A percentile compares a stretch with the other conserved stretches of the same genome.
These are phyloP conservation scores for Boletus reticulatus DNA, from an alignment of 768 basidiomycete species.

Conservation along the genomic window DNA sequence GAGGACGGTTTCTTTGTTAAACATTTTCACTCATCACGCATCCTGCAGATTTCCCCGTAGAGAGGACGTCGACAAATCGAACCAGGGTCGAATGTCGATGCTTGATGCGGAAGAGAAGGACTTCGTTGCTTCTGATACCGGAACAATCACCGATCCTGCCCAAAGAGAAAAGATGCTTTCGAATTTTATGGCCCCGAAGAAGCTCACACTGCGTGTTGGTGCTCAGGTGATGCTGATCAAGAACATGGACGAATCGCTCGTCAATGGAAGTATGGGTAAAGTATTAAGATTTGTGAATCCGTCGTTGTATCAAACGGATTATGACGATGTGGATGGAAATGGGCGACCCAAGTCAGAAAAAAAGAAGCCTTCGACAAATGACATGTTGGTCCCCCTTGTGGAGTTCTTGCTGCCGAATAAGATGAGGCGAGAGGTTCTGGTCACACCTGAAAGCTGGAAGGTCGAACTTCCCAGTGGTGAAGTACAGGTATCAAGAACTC, in stretches of 20 bases:
- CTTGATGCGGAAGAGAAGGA: slow-evolving; percentile 52
- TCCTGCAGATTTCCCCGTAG: slow-evolving; percentile 80
- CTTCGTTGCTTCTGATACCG: slow-evolving; percentile 65
- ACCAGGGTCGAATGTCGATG: slow-evolving; percentile 60
- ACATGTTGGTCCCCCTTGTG: slow-evolving; percentile 65
- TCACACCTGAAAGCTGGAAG: slow-evolving; percentile 79
- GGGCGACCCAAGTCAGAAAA: slow-evolving; percentile 36
- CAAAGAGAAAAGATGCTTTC: slow-evolving; percentile 76
- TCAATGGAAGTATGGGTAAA: slow-evolving; percentile 93
- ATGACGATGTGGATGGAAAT: slow-evolving; percentile 34
- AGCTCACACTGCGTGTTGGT: slow-evolving; percentile 67
- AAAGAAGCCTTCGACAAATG: slow-evolving; percentile 27
- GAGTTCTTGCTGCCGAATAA: slow-evolving; percentile 69
- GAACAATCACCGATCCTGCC: slow-evolving; percentile 46
- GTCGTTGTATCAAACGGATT: slow-evolving; percentile 41
- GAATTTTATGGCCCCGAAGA: slow-evolving; percentile 87
- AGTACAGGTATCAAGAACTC: slow-evolving; percentile 71
- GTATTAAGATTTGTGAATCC: slow-evolving; percentile 73
- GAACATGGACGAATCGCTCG: slow-evolving; percentile 85
- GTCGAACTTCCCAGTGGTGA: slow-evolving; percentile 86
- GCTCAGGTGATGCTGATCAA: slow-evolving; percentile 97
- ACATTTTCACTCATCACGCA: background rate
- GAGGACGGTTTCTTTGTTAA: slow-evolving; percentile 22
- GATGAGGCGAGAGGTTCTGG: slow-evolving; percentile 48
- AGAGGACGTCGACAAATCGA: slow-evolving; percentile 88